These are phyloP conservation scores for Apiotrichum mycotoxinovorans DNA, from an alignment of 1,284 basidiomycete species.

Conservation along the genomic window DNA sequence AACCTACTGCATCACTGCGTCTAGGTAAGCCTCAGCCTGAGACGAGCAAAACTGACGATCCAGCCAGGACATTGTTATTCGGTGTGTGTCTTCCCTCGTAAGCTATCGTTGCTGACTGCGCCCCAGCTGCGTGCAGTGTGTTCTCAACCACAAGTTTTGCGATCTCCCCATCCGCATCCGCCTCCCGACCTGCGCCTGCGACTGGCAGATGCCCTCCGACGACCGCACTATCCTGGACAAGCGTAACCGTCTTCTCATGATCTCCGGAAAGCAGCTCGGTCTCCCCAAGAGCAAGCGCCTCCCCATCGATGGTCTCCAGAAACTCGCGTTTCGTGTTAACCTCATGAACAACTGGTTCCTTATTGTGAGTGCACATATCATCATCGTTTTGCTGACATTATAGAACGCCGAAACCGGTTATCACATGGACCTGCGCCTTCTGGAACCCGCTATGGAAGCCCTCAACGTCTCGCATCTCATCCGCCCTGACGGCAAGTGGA, in stretches of 20 bases:
- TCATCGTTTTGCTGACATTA: neutral
- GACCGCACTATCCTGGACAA: neutral
- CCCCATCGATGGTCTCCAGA: neutral
- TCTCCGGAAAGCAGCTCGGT: neutral
- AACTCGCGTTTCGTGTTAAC: neutral
- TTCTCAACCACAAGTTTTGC: conserved; percentile 4
- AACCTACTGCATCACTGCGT: neutral
- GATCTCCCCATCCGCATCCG: conserved; percentile 3
- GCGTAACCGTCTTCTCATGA: neutral
- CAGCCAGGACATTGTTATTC: neutral
- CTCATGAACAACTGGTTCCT: conserved; percentile 1
- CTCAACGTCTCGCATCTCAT: neutral
- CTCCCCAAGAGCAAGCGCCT: conserved; percentile 1
- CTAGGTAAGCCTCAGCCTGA: neutral
- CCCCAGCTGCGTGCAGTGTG: conserved; percentile 12
- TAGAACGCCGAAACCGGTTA: neutral
- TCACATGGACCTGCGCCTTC: neutral
- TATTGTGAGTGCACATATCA: neutral
- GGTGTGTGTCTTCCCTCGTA: neutral
- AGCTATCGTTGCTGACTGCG: neutral
- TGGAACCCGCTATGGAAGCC: neutral
- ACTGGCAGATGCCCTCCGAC: conserved; percentile 8
- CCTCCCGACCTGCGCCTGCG: conserved; percentile 4
- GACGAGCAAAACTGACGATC: neutral
- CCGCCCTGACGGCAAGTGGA: conserved; percentile 7